Conservation (phyloP, 768 basidiomycete genomes). For the Hygrocybe punicea region DNA sequence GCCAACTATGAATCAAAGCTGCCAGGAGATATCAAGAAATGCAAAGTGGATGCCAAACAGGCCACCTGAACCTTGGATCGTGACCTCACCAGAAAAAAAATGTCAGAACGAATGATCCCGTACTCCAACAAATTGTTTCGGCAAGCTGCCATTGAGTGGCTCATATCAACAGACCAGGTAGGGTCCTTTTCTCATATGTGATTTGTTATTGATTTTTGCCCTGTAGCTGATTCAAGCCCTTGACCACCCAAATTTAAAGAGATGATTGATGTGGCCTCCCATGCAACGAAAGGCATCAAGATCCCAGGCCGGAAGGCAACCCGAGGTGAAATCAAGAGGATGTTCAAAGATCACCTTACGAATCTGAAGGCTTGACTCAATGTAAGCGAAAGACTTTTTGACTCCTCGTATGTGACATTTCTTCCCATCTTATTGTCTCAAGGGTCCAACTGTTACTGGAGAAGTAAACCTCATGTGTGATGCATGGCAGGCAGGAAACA, state of each 20-base stretch:
- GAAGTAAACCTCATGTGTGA: constrained; percentile 35
- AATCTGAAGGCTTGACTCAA: neutral
- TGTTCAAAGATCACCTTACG: constrained; percentile 19
- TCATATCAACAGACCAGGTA: constrained; percentile 34
- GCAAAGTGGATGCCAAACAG: constrained; percentile 9
- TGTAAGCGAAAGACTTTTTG: too few relatives aligned
- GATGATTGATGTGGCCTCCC: too few relatives aligned
- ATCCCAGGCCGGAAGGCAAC: constrained; percentile 17
- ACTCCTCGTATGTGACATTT: too few relatives aligned
- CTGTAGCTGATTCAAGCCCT: too few relatives aligned
- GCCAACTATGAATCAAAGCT: constrained; percentile 3
- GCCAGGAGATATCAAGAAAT: constrained; percentile 17
- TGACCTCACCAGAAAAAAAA: constrained; percentile 19
- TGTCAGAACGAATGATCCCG: constrained; percentile 16
- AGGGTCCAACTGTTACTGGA: constrained; percentile 6
- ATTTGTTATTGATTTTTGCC: too few relatives aligned
- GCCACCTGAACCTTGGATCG: constrained; percentile 18
- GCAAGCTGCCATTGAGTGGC: constrained; percentile 35
- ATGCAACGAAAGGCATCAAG: too few relatives aligned
- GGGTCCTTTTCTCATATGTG: constrained; percentile 20
- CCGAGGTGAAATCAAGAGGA: constrained; percentile 24
- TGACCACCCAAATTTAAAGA: too few relatives aligned
- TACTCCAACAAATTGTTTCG: constrained; percentile 30
- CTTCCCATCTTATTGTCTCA: neutral
- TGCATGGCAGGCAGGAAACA: constrained; percentile 40